Percentiles rank a stretch among this genome's conserved stretches.
These are phyloP conservation scores for Cercospora sesami DNA, from an alignment of 2,329 filamentous ascomycete species.

Conservation along the genomic window DNA sequence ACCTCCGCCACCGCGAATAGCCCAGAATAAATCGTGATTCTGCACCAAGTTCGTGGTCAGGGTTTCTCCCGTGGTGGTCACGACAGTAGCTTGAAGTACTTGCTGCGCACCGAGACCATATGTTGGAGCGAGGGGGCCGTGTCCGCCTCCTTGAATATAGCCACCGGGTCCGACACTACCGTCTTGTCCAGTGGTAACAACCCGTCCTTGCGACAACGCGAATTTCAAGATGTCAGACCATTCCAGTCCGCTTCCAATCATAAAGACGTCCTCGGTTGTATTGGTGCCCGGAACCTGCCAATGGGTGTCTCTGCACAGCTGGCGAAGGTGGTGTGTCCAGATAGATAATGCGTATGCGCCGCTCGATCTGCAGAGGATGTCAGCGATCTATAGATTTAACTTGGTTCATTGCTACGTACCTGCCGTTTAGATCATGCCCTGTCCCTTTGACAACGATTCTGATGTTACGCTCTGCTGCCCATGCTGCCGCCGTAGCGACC, in stretches of 20 bases:
- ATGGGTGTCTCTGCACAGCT: conserved; percentile 10
- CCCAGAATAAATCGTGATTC: conserved; percentile 62
- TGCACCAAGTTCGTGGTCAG: conserved; percentile 53
- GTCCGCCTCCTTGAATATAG: conserved; percentile 62
- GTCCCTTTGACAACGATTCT: conserved; percentile 26
- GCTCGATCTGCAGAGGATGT: conserved; percentile 14
- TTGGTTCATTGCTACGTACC: conserved; percentile 1
- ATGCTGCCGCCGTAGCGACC: conserved; percentile 35
- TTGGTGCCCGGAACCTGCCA: conserved; percentile 12
- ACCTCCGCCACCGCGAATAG: conserved; percentile 59
- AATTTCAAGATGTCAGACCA: conserved; percentile 29
- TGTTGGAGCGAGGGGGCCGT: conserved; percentile 53
- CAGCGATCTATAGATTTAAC: not conserved
- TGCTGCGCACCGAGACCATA: conserved; percentile 63
- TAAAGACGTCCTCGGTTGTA: conserved; percentile 23
- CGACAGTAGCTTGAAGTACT: conserved; percentile 48
- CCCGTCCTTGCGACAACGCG: conserved; percentile 20
- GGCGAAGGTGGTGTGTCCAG: conserved; percentile 22
- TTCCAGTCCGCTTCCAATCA: conserved; percentile 32
- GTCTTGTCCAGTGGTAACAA: conserved; percentile 25
- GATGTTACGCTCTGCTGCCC: conserved; percentile 23
- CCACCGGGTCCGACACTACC: conserved; percentile 45
- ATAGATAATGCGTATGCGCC: conserved; percentile 23
- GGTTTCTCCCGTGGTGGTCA: conserved; percentile 53
- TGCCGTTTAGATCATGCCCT: conserved; percentile 25